These are phyloP conservation scores for Candida verbasci DNA, from an alignment of 805 yeast species.

Conservation along the genomic window DNA sequence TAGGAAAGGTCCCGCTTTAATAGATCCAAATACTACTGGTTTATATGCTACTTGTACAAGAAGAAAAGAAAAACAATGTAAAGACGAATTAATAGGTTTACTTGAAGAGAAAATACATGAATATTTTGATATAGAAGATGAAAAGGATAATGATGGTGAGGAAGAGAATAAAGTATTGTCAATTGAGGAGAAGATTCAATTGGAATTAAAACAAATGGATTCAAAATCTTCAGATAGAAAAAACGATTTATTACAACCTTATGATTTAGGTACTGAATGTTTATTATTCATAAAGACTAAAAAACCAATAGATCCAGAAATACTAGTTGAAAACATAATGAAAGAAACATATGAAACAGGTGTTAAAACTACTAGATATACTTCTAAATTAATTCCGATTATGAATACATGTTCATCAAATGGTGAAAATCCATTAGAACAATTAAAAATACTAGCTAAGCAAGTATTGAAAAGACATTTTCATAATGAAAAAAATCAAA, in stretches of 20 bases:
- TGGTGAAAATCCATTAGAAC: slow-evolving; percentile 44
- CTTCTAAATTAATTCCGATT: slow-evolving; percentile 80
- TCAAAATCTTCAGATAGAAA: slow-evolving; percentile 7
- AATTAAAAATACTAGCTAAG: slow-evolving; percentile 50
- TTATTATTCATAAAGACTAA: slow-evolving; percentile 79
- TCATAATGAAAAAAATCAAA: slow-evolving; percentile 41
- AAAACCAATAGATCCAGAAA: slow-evolving; percentile 74
- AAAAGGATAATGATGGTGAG: slow-evolving; percentile 18
- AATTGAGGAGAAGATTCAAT: slow-evolving; percentile 71
- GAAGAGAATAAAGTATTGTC: too few relatives aligned
- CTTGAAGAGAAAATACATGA: slow-evolving; percentile 40
- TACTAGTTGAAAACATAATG: slow-evolving; percentile 62
- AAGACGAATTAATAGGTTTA: slow-evolving; percentile 63
- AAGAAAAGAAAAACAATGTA: slow-evolving; percentile 71
- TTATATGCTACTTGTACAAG: slow-evolving; percentile 86
- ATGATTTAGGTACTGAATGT: slow-evolving; percentile 74
- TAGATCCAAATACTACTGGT: slow-evolving; percentile 86
- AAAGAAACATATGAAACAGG: slow-evolving; percentile 49
- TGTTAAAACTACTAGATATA: slow-evolving; percentile 60
- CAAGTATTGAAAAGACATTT: slow-evolving; percentile 66
- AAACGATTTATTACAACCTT: slow-evolving; percentile 50
- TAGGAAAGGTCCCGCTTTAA: slow-evolving; percentile 37
- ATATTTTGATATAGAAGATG: slow-evolving; percentile 31
- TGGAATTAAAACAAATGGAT: slow-evolving; percentile 53
- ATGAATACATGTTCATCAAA: slow-evolving; percentile 70